Base-by-base conservation (phyloP, 2,329 filamentous ascomycete species). In the Paracamarosporium sp. region DNA sequence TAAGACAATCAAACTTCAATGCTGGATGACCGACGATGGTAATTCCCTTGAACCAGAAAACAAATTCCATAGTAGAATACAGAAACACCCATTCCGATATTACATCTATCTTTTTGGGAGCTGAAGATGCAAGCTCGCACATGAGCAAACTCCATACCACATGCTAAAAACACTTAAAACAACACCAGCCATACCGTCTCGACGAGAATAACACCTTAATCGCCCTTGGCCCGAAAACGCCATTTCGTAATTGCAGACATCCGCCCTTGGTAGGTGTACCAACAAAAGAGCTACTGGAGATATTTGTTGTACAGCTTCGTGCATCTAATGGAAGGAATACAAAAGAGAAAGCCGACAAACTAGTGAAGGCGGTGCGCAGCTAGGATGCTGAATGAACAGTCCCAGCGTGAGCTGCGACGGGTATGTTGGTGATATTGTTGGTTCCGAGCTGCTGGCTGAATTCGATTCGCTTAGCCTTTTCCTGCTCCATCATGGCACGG, bases 401-500 rank as follows among this genome's bases (percentile, higher is more conserved):
- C 17, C 31, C 33, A 28, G 47, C 47, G 15, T 48, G 45, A 1
- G 30, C 13, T 11, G 45, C 24, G 13, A 50, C 33, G 22, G 38
- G 40, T 22, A 35, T 11, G 20, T 11, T 35, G 17, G 30, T 15
- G 11, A n/a, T 9, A n/a, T 6, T 25, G 22, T 47, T 47, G 22
- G 12, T 35, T 20, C 45, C 45, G 30, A 48, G 45, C 45, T 48
- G 45, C 45, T 48, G 45, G 20, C 45, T 48, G 20, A 36, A 48
- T 25, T 48, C 45, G 30, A 48, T 48, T 20, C 45, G 84, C 63
- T 93, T 90, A 6, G 88, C 83, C 79, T 95, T 95, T 75, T 96
- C 92, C 43, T 86, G 85, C 69, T 96, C 92, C 77, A 92, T 88
- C 70, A 89, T 86, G 60, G 90, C 89, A 68, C 92, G 91, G 72